Conservation (phyloP, 768 basidiomycete genomes). For the Leccinum aurantiacum region DNA sequence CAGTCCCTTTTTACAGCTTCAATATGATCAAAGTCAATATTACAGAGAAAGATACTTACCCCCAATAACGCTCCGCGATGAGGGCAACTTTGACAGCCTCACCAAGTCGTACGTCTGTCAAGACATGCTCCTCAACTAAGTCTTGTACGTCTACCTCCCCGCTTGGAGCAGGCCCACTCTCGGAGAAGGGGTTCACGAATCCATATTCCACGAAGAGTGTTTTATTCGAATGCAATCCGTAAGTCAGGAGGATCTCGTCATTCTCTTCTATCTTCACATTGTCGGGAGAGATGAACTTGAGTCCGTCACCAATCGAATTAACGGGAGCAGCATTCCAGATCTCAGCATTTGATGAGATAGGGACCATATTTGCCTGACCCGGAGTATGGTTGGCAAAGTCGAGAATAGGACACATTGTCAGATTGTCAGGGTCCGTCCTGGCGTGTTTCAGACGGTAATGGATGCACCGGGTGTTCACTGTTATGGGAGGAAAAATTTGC, state of each 20-base stretch:
- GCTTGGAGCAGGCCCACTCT: slow-evolving; percentile 28
- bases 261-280: slow-evolving; percentile 42
- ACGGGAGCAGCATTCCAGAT: slow-evolving; percentile 39
- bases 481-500: slow-evolving; percentile 5
- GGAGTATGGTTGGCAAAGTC: slow-evolving; percentile 86
- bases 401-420: slow-evolving; percentile 85
- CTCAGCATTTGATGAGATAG: slow-evolving; percentile 37
- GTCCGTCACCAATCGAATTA: slow-evolving; percentile 41
- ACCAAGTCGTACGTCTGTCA: slow-evolving; percentile 40
- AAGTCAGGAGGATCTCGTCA: slow-evolving; percentile 74
- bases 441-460: slow-evolving; percentile 58
- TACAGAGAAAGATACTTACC: slow-evolving; percentile 45
- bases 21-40: not conserved
- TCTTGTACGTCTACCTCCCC: slow-evolving; percentile 68
- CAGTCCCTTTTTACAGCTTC: slow-evolving; percentile 57
- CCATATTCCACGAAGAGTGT: slow-evolving; percentile 89
- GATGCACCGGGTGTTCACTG: slow-evolving; percentile 92
- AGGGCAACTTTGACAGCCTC: slow-evolving; percentile 54
- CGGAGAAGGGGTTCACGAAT: slow-evolving; percentile 54
- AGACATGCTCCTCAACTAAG: slow-evolving; percentile 51
- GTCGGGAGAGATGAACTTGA: slow-evolving; percentile 51
- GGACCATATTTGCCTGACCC: slow-evolving; percentile 43
- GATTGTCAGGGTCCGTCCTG: slow-evolving; percentile 63
- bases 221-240: slow-evolving; percentile 77
- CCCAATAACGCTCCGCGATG: slow-evolving; percentile 74